These are phyloP conservation scores for Mortierella alpina DNA, from an alignment of 192 early-diverging fungal species.

Conservation along the genomic window DNA sequence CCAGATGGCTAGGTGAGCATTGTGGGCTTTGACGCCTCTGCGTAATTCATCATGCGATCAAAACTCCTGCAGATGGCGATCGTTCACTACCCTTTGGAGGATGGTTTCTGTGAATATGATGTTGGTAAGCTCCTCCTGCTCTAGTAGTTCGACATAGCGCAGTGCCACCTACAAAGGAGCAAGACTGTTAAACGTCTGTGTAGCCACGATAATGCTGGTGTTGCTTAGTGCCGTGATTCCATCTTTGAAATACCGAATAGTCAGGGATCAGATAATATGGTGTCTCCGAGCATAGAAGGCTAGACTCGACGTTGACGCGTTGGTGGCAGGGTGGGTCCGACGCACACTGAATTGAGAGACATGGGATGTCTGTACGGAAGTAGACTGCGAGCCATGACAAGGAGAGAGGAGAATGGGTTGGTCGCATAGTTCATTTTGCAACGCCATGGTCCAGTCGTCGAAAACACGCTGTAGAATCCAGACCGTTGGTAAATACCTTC, in stretches of 20 bases:
- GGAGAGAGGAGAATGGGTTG: neutral
- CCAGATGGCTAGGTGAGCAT: neutral
- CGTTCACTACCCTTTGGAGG: constrained; percentile 58
- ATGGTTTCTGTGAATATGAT: constrained; percentile 78
- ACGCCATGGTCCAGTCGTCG: neutral
- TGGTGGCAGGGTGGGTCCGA: constrained; percentile 47
- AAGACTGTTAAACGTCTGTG: neutral
- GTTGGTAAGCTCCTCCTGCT: constrained; percentile 71
- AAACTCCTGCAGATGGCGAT: neutral
- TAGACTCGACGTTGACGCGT: constrained; percentile 36
- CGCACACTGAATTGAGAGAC: constrained; percentile 59
- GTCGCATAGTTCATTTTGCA: neutral
- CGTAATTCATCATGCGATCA: neutral
- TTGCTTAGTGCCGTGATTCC: neutral
- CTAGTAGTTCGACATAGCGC: constrained; percentile 78
- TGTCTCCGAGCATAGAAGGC: constrained; percentile 51
- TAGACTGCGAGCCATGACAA: constrained; percentile 53
- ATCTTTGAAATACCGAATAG: constrained; percentile 47
- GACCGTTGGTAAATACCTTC: constrained; percentile 54
- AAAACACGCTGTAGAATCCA: neutral
- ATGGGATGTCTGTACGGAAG: constrained; percentile 68
- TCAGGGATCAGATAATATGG: constrained; percentile 65
- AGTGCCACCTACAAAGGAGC: constrained; percentile 43
- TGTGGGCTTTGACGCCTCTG: neutral
- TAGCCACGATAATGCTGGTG: neutral